Evolutionary conservation across 75 land plant genomes (phyloP).

Genomic region (Adiantum capillusveneris): DNA sequence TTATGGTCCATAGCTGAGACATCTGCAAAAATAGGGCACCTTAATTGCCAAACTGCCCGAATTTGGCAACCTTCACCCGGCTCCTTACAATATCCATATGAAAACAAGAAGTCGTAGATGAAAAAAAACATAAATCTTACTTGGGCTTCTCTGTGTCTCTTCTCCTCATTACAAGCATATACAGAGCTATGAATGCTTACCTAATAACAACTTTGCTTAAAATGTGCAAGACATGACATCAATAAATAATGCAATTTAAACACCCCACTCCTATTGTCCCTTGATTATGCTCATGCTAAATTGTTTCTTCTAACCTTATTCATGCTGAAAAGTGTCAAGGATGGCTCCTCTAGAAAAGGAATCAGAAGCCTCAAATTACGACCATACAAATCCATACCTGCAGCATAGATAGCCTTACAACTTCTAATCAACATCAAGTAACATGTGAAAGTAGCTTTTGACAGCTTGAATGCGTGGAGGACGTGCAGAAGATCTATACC

Average conservation of each 20-base stretch:
- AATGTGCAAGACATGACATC: too few relatives aligned
- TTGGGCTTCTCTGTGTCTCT: too few relatives aligned
- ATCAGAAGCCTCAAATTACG: slow-evolving; percentile 77
- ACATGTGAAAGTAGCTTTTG: too few relatives aligned
- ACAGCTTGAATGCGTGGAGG: too few relatives aligned
- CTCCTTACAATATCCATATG: slow-evolving; percentile 21
- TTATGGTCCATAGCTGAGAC: background rate
- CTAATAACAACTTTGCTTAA: background rate
- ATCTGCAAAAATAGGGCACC: slow-evolving; percentile 18
- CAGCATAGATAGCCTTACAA: too few relatives aligned
- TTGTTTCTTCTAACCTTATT: slow-evolving; percentile 45
- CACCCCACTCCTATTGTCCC: background rate
- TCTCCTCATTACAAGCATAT: background rate
- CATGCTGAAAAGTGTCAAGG: slow-evolving; percentile 46
- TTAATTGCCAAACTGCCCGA: slow-evolving; percentile 45
- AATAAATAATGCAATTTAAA: background rate
- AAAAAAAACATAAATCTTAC: background rate
- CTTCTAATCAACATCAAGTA: too few relatives aligned
- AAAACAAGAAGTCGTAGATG: background rate
- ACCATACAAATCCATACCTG: slow-evolving; percentile 68
- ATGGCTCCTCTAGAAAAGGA: slow-evolving; percentile 74
- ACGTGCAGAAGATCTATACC: slow-evolving; percentile 32
- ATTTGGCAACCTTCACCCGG: slow-evolving; percentile 12
- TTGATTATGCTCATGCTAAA: background rate
- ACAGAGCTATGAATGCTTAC: background rate